Base-by-base conservation (phyloP, 148 eudicot species). In the Rhododendron henanense region DNA sequence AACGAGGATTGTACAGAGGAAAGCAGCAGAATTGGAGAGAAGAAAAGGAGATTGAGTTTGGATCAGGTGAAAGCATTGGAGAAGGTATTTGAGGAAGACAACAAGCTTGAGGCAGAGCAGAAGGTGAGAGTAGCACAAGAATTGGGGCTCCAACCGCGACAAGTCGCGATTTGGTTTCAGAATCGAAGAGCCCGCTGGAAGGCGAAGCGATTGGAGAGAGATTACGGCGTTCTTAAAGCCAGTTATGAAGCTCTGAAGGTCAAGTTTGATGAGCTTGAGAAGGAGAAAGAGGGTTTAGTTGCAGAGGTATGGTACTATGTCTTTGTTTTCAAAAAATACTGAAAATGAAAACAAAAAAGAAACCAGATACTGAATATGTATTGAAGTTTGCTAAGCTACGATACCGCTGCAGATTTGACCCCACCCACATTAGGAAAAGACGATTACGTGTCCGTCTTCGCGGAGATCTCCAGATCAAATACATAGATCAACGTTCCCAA, bases 161-260 rank as follows among this genome's bases (percentile, higher is more conserved):
- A 90, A 75, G 82, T 90, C 4, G 87, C 92, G 1, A 87, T 88
- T 48, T 90, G 92, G 92, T 90, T 90, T 84, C 92, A 90, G 23
- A 90, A 90, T 21, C 88, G 89, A 8, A 85, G 92, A 28, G 92
- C 92, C 15, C 89, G 92, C 2, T 88, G 88, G 89, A 90, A 87
- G 86, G 86, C 84, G 0, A 90, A 87, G 90, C 90, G 81, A 44
- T 28, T 90, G 44, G 90, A 90, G 76, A 88, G 51, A 65, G 87
- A 89, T 21, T 89, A 86, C n/a, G 55, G 39, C 10, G 16, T 67
- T 16, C 88, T 89, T 3, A 84, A 89, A 67, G 44, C 87, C 80
- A 77, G 84, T 81, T 89, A 86, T 51, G 90, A 89, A 81, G 77
- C 84, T 77, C 88, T 89, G 31, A 78, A 69, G 75, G 84, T 73